A percentile compares a stretch with the other conserved stretches of the same genome.
Evolutionary conservation across 2,329 filamentous ascomycete species (phyloP).

Genomic region (Cryoendolithus antarcticus): DNA sequence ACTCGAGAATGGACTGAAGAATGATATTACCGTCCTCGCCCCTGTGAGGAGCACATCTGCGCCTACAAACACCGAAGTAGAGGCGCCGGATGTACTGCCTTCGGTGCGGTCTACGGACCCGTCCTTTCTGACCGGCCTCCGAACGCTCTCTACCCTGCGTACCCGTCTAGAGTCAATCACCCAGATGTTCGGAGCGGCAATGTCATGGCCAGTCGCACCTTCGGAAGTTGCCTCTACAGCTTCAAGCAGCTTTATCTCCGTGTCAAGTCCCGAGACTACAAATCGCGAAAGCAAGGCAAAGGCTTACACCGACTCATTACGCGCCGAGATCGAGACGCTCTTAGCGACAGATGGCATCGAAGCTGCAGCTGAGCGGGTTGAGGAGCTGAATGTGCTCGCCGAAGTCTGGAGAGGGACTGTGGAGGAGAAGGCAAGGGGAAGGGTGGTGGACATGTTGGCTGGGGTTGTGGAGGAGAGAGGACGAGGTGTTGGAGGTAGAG

Average conservation of each 20-base stretch:
- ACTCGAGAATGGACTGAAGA: slow-evolving; percentile 57
- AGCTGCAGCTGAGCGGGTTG: slow-evolving; percentile 60
- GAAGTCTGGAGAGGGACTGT: slow-evolving; percentile 91
- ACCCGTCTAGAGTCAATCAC: slow-evolving; percentile 76
- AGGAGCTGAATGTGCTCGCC: slow-evolving; percentile 62
- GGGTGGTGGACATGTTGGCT: slow-evolving; percentile 69
- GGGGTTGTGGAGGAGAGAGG: slow-evolving; percentile 68
- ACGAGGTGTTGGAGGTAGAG: slow-evolving; percentile 30
- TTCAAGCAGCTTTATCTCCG: slow-evolving; percentile 60
- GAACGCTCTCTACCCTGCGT: slow-evolving; percentile 71
- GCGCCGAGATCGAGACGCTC: slow-evolving; percentile 58
- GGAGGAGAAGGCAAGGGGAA: slow-evolving; percentile 74
- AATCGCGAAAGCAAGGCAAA: slow-evolving; percentile 72
- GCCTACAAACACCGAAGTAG: too few species aligned
- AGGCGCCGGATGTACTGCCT: too few species aligned
- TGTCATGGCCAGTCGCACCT: slow-evolving; percentile 87
- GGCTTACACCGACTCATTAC: slow-evolving; percentile 58
- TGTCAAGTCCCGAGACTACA: slow-evolving; percentile 62
- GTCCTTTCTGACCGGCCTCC: slow-evolving; percentile 60
- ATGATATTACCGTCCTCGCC: slow-evolving; percentile 62
- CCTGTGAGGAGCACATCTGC: slow-evolving; percentile 10
- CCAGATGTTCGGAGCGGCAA: slow-evolving; percentile 82
- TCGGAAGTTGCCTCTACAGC: slow-evolving; percentile 74
- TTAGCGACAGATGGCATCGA: slow-evolving; percentile 36
- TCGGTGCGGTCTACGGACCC: slow-evolving; percentile 32